Conservation (phyloP, 306 rosid species). For the Erythrophleum fordii region DNA sequence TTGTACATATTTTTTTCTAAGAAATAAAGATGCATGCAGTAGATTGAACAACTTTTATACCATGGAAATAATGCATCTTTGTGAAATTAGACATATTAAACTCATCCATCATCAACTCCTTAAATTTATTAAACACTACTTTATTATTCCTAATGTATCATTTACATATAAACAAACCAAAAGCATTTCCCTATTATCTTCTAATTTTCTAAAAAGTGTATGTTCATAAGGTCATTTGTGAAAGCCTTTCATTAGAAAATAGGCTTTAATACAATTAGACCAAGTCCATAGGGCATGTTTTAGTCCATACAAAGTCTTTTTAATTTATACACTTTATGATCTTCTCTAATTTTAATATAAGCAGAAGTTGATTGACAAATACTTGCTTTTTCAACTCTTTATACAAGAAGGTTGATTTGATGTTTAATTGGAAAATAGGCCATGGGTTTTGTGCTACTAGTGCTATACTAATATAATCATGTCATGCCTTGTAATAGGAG, state of each 20-base stretch:
- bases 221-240: neutral
- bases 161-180: too few species aligned
- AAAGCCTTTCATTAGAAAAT: too few species aligned
- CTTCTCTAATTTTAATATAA: neutral
- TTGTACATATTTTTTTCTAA: too few species aligned
- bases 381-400: neutral
- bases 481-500: neutral
- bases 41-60: neutral
- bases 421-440: neutral
- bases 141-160: too few species aligned
- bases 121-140: neutral
- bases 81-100: neutral
- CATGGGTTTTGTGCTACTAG: neutral
- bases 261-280: neutral
- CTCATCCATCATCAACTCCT: too few species aligned
- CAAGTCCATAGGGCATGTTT: neutral
- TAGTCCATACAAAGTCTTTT: too few species aligned
- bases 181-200: too few species aligned
- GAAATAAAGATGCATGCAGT: neutral
- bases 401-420: slow-evolving; percentile 1
- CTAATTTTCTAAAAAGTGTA: too few species aligned
- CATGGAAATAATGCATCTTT: neutral
- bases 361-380: neutral
- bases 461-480: slow-evolving; percentile 4
- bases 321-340: neutral